These are phyloP conservation scores for Leccinum pachyderme DNA, from an alignment of 1,284 basidiomycete species.

Conservation along the genomic window DNA sequence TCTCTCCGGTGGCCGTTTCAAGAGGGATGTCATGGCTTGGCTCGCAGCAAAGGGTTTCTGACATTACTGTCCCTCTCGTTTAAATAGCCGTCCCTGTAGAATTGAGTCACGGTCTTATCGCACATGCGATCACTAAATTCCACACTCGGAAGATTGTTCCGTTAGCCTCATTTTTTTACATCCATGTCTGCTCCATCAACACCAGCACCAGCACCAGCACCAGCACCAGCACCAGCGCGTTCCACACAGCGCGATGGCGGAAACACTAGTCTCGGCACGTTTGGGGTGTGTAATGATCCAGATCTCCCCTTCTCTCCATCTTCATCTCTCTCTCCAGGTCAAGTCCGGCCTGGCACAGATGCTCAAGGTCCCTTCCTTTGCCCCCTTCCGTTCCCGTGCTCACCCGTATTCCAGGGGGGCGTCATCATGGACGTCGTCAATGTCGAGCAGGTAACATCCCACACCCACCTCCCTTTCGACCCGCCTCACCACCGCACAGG, in stretches of 20 bases:
- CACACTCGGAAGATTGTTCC: slow-evolving; percentile 4
- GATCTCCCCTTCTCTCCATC: neutral
- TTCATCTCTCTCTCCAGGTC: slow-evolving; percentile 49
- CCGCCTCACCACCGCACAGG: slow-evolving; percentile 43
- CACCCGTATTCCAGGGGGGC: slow-evolving; percentile 54
- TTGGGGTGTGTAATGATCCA: slow-evolving; percentile 54
- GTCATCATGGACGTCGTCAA: slow-evolving; percentile 95
- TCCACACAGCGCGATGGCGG: slow-evolving; percentile 56
- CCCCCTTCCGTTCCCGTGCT: neutral
- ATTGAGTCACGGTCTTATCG: neutral
- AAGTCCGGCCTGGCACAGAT: slow-evolving; percentile 95
- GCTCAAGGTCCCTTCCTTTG: slow-evolving; percentile 67
- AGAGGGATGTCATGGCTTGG: slow-evolving; percentile 55
- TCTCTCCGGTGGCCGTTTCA: slow-evolving; percentile 59
- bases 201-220: neutral
- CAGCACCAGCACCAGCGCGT: slow-evolving; percentile 49
- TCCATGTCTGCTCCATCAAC: slow-evolving; percentile 19
- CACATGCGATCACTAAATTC: slow-evolving; percentile 1
- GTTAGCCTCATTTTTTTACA: neutral
- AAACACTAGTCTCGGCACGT: slow-evolving; percentile 75
- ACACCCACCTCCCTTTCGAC: neutral
- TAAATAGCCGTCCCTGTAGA: slow-evolving; percentile 17
- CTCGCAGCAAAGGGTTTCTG: slow-evolving; percentile 58
- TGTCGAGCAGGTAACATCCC: slow-evolving; percentile 62
- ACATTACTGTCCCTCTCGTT: slow-evolving; percentile 19